Conservation (phyloP, 345 rosid species). For the Citrus cavaleriei region DNA sequence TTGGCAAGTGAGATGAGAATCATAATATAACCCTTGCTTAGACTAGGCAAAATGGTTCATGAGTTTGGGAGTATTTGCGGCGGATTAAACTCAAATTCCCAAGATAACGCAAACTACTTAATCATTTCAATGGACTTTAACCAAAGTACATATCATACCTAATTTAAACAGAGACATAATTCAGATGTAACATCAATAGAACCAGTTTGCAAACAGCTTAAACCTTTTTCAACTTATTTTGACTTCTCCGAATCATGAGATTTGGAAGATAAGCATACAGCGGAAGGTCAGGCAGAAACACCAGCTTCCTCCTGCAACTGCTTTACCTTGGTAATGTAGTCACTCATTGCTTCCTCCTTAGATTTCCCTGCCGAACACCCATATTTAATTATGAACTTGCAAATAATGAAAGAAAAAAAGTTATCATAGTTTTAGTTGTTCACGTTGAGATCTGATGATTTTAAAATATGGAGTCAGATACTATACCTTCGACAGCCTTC, state of each 20-base stretch:
- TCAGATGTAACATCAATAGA: background rate
- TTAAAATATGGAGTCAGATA: background rate
- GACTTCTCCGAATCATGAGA: background rate
- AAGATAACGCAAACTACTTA: background rate
- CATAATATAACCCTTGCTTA: background rate
- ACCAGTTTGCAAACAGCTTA: background rate
- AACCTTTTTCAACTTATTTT: background rate
- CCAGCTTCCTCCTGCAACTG: slow-evolving; percentile 59
- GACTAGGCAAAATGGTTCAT: background rate
- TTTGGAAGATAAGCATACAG: background rate
- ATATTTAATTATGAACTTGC: background rate
- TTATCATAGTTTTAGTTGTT: background rate
- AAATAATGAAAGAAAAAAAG: background rate
- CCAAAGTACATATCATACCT: background rate
- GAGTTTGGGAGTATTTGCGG: background rate
- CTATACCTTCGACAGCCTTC: slow-evolving; percentile 88
- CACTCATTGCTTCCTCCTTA: slow-evolving; percentile 67
- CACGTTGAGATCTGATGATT: too few species aligned
- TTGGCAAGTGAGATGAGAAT: too few species aligned
- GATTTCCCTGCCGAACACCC: slow-evolving; percentile 46
- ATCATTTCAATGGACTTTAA: background rate
- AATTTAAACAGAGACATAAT: background rate
- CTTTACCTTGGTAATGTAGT: slow-evolving; percentile 76
- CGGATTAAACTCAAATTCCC: background rate
- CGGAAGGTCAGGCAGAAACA: slow-evolving; percentile 24